Evolutionary conservation across 2,329 filamentous ascomycete genomes (phyloP), one percentile per base, ranked within the genome.

Genomic region (Neophaeococcomyces mojaviensis): DNA sequence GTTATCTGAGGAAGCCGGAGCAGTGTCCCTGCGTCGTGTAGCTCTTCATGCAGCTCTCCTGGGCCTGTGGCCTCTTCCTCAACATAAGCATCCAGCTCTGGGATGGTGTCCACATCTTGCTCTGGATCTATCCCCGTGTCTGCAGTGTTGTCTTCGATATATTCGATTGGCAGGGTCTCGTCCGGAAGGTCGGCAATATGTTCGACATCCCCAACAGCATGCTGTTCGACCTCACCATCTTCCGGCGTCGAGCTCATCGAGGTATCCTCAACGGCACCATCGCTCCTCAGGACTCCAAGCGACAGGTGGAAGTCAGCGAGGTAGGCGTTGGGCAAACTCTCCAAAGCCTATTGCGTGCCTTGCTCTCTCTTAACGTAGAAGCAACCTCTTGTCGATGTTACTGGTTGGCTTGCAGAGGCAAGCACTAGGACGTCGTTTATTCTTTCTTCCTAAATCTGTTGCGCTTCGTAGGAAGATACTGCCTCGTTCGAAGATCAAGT

Each of bases 241-340:
- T 73, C 73, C 66, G 72, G 73, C 72, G 72, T 77, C 71, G 77
- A 80, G 79, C 79, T 84, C 82, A 86, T 86, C 71, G 71, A 76
- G 73, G 49, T 47, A 50, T 47, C 26, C 42, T 47, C n/a, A 39
- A 43, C 49, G 33, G 26, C 41, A 52, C 52, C 54, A 56, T 56
- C 45, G 54, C 52, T 51, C 47, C 40, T 22, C 41, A 34, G 24
- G 24, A 28, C 10, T 28, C 5, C 24, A 28, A 28, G 24, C 24
- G 10, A 28, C 24, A 10, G 10, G 10, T 6, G 24, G 10, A 6
- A 5, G 24, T 28, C 24, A 28, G 24, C 5, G 10, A 10, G 10
- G 24, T 28, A 6, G 10, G 24, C 5, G 5, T 28, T 5, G 24
- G 5, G 10, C 24, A 28, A 28, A 28, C 10, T 28, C 5, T 10